A percentile compares a stretch with the other conserved stretches of the same genome.
Conservation (phyloP, 2,329 filamentous ascomycete species). For the Falciphora oryzae region DNA sequence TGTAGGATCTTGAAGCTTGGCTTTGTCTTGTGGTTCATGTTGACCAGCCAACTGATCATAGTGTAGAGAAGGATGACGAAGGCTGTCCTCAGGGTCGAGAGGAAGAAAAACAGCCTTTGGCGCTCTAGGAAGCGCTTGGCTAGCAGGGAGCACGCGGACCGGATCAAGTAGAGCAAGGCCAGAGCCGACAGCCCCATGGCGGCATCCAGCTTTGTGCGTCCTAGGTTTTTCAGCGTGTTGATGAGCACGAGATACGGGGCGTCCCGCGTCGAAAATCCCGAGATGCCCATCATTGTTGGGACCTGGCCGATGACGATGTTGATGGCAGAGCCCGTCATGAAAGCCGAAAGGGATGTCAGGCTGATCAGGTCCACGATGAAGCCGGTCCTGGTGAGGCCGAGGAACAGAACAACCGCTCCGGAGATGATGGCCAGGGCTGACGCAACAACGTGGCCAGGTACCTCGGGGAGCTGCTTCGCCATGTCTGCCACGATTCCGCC, state of each 20-base stretch:
- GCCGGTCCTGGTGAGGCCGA: conserved; percentile 75
- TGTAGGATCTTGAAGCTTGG: conserved; percentile 71
- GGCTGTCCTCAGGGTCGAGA: conserved; percentile 82
- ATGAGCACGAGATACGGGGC: conserved; percentile 79
- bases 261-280: conserved; percentile 54
- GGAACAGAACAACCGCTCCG: conserved; percentile 68
- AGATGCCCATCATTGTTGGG: conserved; percentile 73
- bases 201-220: conserved; percentile 65
- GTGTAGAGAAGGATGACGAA: conserved; percentile 93
- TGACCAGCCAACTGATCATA: conserved; percentile 80
- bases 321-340: conserved; percentile 94
- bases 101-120: conserved; percentile 78
- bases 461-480: conserved; percentile 46
- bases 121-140: conserved; percentile 64
- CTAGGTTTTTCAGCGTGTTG: conserved; percentile 70
- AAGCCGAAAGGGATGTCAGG: conserved; percentile 82
- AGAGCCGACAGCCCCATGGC: conserved; percentile 84
- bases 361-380: conserved; percentile 94
- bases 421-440: conserved; percentile 72
- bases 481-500: conserved; percentile 73
- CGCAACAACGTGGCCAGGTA: conserved; percentile 63
- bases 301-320: conserved; percentile 84
- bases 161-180: conserved; percentile 69
- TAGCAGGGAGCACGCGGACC: conserved; percentile 55
- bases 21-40: conserved; percentile 56